phyloP scores from a whole-genome alignment of 2,329 filamentous ascomycete species.

The Fusarium foetens region DNA sequence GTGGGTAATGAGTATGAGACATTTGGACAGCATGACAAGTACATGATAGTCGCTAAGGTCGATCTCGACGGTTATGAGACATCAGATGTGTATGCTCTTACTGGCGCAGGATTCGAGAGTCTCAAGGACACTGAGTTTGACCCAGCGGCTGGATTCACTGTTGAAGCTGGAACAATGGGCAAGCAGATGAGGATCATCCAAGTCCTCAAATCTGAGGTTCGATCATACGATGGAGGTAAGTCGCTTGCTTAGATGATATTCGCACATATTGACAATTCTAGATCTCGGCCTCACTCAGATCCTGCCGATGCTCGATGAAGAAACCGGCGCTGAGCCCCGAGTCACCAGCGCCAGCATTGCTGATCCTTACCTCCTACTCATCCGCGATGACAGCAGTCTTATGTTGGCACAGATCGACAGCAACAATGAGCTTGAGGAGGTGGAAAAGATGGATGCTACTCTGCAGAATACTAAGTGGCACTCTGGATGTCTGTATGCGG shows the following conservation, averaged over 20 bases:
- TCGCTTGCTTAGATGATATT: conserved; percentile 26
- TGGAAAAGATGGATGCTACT: conserved; percentile 70
- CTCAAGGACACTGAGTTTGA: conserved; percentile 91
- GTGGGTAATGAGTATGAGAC: conserved; percentile 66
- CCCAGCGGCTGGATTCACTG: conserved; percentile 83
- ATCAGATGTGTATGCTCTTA: conserved; percentile 81
- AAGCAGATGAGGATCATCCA: conserved; percentile 85
- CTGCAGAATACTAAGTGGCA: conserved; percentile 76
- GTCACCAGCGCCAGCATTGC: conserved; percentile 84
- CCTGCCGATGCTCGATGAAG: conserved; percentile 90
- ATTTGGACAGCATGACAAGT: conserved; percentile 76
- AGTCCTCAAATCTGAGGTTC: conserved; percentile 84
- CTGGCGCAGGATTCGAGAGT: conserved; percentile 77
- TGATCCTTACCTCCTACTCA: conserved; percentile 85
- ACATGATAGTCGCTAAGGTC: conserved; percentile 83
- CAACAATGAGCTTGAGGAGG: conserved; percentile 85
- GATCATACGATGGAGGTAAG: conserved; percentile 90
- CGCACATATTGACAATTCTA: conserved; percentile 50
- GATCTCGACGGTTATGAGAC: conserved; percentile 76
- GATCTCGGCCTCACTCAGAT: conserved; percentile 92
- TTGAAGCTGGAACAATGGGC: conserved; percentile 87
- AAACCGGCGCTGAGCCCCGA: conserved; percentile 81
- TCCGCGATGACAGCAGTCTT: conserved; percentile 85
- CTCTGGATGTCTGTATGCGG: conserved; percentile 85
- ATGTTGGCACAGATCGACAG: conserved; percentile 80